Base-by-base conservation (phyloP, 768 basidiomycete genomes). In the Serendipita sp. region DNA sequence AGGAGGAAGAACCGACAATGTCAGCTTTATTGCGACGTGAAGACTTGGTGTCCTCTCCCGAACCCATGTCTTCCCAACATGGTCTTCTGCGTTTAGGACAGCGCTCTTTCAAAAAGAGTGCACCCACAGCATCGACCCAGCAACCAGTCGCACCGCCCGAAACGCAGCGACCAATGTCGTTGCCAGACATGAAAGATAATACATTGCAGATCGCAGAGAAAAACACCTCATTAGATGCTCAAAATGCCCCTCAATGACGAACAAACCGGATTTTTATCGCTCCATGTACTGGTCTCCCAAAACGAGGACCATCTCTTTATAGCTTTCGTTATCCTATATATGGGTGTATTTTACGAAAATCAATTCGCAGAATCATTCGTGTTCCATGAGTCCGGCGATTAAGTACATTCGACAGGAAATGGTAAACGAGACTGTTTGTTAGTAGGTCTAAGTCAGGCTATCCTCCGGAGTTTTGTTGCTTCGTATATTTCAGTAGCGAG, bases 111-210 rank as follows among this genome's bases (percentile, higher is more conserved):
- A 58, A 58, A 31, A 58, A 33, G 53, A 58, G 53, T 31, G 30
- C 24, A 5, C 53, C 53, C 9, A 28, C 53, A 33, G 30, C 53
- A 58, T 26, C 53, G 17, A 58, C 53, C 9, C 17, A 22, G 22
- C 26, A 24, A 58, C 53, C 53, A n/a, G 24, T 17, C 20, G 20
- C 24, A 24, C 17, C 17, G 31, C 53, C 53, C 14, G 53, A 58
- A 9, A n/a, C 28, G 33, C 30, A 24, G 20, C 53, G 53, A n/a
- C 53, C 53, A 28, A 58, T 58, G 53, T 30, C 26, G 11, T 22
- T 58, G 53, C 53, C 53, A 11, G 53, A 58, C 26, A 58, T 58
- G 53, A 58, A 58, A 31, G 53, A 58, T 9, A n/a, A n/a, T 11
- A 22, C 24, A 58, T 4, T 2, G 13, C 17, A 58, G 20, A 24